Conservation (phyloP, 1,284 basidiomycete species). For the Gymnopus androsaceus region DNA sequence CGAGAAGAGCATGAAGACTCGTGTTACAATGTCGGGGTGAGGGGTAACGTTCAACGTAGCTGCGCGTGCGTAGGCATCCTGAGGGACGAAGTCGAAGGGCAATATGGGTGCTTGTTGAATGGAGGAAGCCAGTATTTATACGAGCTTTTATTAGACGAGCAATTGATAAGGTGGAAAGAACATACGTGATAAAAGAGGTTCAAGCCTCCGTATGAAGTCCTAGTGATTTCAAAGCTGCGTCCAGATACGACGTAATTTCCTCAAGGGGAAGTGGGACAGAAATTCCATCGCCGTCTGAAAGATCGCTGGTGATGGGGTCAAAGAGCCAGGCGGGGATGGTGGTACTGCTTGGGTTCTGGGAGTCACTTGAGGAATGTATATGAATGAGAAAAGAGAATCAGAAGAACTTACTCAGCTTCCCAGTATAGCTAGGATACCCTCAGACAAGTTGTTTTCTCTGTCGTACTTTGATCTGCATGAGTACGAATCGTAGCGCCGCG, state of each 20-base stretch:
- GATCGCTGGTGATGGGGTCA: background rate
- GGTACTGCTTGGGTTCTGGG: constrained; percentile 10
- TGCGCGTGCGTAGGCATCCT: constrained; percentile 39
- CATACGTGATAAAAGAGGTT: constrained; percentile 22
- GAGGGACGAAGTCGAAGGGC: constrained; percentile 49
- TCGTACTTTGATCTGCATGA: constrained; percentile 26
- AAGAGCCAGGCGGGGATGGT: constrained; percentile 18
- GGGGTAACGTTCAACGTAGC: constrained; percentile 40
- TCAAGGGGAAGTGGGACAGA: constrained; percentile 9
- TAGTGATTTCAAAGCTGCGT: constrained; percentile 10
- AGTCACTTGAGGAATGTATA: background rate
- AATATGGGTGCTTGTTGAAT: constrained; percentile 37
- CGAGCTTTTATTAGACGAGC: background rate
- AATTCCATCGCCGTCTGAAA: constrained; percentile 2
- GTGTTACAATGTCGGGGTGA: constrained; percentile 41
- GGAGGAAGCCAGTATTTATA: constrained; percentile 43
- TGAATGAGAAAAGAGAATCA: background rate
- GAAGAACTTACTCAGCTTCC: constrained; percentile 36
- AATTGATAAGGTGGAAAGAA: background rate
- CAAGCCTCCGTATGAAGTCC: constrained; percentile 20
- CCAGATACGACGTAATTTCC: constrained; percentile 15
- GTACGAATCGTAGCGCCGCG: too few relatives aligned
- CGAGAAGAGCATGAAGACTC: constrained; percentile 49
- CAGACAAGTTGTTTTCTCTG: constrained; percentile 26
- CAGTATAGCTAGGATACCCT: constrained; percentile 36